These are phyloP conservation scores for Lepidium sativum DNA, from an alignment of 345 rosid genomes.

Conservation along the genomic window DNA sequence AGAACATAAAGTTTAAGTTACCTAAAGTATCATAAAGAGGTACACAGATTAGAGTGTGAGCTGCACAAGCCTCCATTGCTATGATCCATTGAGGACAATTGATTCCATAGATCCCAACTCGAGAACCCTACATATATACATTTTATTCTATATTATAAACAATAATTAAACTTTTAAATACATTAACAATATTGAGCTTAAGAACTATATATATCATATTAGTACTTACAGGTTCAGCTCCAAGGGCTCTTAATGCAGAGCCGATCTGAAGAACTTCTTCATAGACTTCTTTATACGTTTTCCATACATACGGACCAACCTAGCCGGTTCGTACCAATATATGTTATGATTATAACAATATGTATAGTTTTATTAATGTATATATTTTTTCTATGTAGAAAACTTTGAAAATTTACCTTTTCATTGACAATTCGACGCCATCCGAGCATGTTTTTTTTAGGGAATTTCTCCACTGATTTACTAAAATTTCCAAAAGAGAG, in stretches of 20 bases:
- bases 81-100: slow-evolving; percentile 95
- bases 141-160: background rate
- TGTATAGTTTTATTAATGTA: background rate
- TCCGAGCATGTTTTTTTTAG: slow-evolving; percentile 79
- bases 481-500: no score
- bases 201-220: background rate
- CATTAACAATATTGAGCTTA: background rate
- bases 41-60: slow-evolving; percentile 73
- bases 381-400: background rate
- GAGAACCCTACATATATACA: slow-evolving; percentile 48
- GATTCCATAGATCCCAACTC: slow-evolving; percentile 81
- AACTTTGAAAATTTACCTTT: slow-evolving; percentile 37
- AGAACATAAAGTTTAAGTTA: slow-evolving; percentile 12
- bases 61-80: slow-evolving; percentile 96
- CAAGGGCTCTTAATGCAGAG: slow-evolving; percentile 71
- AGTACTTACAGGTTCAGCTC: slow-evolving; percentile 83
- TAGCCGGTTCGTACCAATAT: slow-evolving; percentile 8
- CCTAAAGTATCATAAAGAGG: slow-evolving; percentile 97
- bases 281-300: slow-evolving; percentile 68
- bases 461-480: slow-evolving; percentile 49
- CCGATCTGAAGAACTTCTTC: slow-evolving; percentile 74
- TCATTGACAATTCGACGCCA: slow-evolving; percentile 63
- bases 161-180: background rate
- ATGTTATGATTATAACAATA: background rate
- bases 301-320: slow-evolving; percentile 90